phyloP scores from a whole-genome alignment of 2,329 filamentous ascomycete genomes.

The Cordyceps fumosorosea region DNA sequence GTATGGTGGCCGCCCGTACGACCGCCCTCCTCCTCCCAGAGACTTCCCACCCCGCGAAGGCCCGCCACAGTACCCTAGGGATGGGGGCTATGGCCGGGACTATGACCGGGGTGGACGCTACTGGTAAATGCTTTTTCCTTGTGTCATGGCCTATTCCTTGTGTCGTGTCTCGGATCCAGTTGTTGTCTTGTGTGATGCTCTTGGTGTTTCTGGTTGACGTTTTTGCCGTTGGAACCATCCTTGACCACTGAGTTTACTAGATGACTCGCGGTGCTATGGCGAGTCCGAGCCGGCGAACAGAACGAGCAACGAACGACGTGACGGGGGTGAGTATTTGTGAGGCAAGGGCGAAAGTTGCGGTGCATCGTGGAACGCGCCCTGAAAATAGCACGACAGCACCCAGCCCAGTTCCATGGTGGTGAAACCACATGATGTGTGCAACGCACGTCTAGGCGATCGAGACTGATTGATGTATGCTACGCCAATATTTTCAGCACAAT shows the following conservation, averaged over 20 bases:
- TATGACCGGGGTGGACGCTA: slow-evolving; percentile 46
- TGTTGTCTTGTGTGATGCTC: not conserved
- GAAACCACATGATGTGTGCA: not conserved
- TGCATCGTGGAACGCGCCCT: not conserved
- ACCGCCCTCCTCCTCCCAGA: slow-evolving; percentile 46
- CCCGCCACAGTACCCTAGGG: slow-evolving; percentile 25
- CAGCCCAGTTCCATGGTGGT: not conserved
- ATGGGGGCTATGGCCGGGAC: slow-evolving; percentile 38
- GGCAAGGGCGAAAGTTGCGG: not conserved
- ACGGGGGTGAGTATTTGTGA: slow-evolving; percentile 6
- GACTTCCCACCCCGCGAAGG: slow-evolving; percentile 46
- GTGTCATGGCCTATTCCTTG: slow-evolving; percentile 3
- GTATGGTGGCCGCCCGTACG: slow-evolving; percentile 50
- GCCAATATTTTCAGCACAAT: not conserved
- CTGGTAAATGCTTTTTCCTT: slow-evolving; percentile 34
- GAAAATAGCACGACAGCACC: not conserved
- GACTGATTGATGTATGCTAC: slow-evolving; percentile 10
- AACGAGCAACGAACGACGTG: slow-evolving; percentile 4
- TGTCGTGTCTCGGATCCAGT: slow-evolving; percentile 4
- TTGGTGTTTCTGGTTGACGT: slow-evolving; percentile 8
- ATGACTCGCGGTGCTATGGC: slow-evolving; percentile 18
- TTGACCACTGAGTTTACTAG: slow-evolving; percentile 30
- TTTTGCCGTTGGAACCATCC: slow-evolving; percentile 25
- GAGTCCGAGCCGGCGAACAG: not conserved
- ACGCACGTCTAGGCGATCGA: not conserved